phyloP scores from a whole-genome alignment of 2,329 filamentous ascomycete genomes.

The Tolypocladium tropicale region DNA sequence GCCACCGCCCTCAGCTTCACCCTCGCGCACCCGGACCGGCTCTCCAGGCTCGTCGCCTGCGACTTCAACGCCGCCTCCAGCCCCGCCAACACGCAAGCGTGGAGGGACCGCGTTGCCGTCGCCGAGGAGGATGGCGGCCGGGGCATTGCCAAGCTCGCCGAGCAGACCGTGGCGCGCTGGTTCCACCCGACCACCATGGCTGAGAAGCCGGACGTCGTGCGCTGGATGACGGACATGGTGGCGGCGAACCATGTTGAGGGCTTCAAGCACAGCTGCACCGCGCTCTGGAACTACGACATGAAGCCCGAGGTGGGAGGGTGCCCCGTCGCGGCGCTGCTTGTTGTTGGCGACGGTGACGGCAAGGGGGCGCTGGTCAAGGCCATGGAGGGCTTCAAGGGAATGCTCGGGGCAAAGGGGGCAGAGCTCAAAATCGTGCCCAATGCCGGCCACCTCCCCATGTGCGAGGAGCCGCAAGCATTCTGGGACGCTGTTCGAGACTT shows the following conservation, averaged over 20 bases:
- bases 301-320: slow-evolving; percentile 42
- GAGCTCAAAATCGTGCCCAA: slow-evolving; percentile 55
- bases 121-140: slow-evolving; percentile 46
- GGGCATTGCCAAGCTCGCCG: slow-evolving; percentile 58
- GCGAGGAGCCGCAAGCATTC: slow-evolving; percentile 61
- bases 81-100: slow-evolving; percentile 64
- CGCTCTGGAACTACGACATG: slow-evolving; percentile 63
- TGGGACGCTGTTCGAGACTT: slow-evolving; percentile 52
- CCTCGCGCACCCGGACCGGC: slow-evolving; percentile 49
- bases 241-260: slow-evolving; percentile 58
- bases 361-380: slow-evolving; percentile 61
- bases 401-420: slow-evolving; percentile 42
- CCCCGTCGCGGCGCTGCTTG: slow-evolving; percentile 51
- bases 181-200: slow-evolving; percentile 51
- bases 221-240: slow-evolving; percentile 58
- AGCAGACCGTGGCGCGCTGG: slow-evolving; percentile 65
- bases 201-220: slow-evolving; percentile 38
- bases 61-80: slow-evolving; percentile 70
- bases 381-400: slow-evolving; percentile 63
- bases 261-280: slow-evolving; percentile 57
- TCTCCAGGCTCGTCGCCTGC: slow-evolving; percentile 58
- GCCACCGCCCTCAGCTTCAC: slow-evolving; percentile 67
- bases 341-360: slow-evolving; percentile 65
- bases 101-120: slow-evolving; percentile 65
- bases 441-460: slow-evolving; percentile 78